Evolutionary conservation across 306 rosid genomes (phyloP).

Genomic region (Ormosia emarginata): DNA sequence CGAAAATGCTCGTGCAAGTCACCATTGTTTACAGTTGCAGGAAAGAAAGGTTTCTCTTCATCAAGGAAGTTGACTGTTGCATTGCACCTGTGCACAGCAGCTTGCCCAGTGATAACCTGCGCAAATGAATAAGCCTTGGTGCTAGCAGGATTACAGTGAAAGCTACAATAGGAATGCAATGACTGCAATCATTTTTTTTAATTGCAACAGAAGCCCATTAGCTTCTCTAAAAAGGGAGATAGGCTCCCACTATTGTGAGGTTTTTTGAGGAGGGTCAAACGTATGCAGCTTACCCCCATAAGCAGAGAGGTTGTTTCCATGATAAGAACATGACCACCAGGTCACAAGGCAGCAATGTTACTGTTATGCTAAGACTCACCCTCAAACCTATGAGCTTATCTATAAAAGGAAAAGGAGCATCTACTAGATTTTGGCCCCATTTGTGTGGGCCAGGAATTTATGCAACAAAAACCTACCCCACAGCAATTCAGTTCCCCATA

Average conservation of each 20-base stretch:
- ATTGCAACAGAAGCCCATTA: background rate
- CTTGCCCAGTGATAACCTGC: slow-evolving; percentile 71
- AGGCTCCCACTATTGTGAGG: background rate
- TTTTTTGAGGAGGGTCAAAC: background rate
- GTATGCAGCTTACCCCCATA: too few species aligned
- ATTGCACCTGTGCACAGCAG: slow-evolving; percentile 74
- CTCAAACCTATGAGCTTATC: background rate
- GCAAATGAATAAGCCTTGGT: background rate
- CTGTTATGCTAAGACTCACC: background rate
- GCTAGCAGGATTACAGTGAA: background rate
- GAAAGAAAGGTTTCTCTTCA: slow-evolving; percentile 35
- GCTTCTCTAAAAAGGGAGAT: too few species aligned
- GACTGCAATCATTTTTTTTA: background rate
- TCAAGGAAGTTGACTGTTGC: slow-evolving; percentile 55
- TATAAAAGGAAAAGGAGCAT: background rate
- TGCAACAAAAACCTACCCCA: background rate
- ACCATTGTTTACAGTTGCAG: slow-evolving; percentile 49
- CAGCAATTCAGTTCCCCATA: background rate
- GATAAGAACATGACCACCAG: too few species aligned
- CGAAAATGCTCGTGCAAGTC: slow-evolving; percentile 51
- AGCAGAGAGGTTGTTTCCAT: too few species aligned
- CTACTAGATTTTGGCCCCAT: background rate
- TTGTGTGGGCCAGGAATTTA: background rate
- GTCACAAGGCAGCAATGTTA: too few species aligned
- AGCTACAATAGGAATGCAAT: background rate